A percentile compares a stretch with the other conserved stretches of the same genome.
Conservation (phyloP, 2,329 filamentous ascomycete species). For the Tolypocladium tropicale region DNA sequence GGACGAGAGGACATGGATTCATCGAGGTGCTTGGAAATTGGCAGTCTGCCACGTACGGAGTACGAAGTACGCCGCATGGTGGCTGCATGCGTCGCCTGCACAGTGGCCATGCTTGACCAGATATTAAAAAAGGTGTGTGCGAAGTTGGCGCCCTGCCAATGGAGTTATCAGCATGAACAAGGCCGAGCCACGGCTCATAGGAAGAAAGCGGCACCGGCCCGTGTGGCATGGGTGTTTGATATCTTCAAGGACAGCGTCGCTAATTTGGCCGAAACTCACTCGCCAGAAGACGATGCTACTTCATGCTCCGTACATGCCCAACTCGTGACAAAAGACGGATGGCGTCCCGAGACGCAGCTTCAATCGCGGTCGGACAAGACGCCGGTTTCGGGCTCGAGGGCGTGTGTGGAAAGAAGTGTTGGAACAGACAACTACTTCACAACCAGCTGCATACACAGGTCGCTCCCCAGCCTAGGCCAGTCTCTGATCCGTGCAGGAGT, state of each 20-base stretch:
- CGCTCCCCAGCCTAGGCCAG: background rate
- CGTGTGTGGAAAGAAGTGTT: background rate
- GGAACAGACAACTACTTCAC: background rate
- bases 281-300: background rate
- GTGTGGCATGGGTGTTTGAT: background rate
- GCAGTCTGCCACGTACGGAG: background rate
- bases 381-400: background rate
- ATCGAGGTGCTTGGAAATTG: background rate
- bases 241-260: background rate
- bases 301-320: no score
- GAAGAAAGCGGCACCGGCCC: background rate
- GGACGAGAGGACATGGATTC: background rate
- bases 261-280: background rate
- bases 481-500: background rate
- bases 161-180: background rate
- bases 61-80: no score
- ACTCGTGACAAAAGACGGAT: background rate
- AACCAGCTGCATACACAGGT: background rate
- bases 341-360: background rate
- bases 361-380: background rate
- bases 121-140: background rate
- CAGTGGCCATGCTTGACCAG: no score
- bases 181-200: background rate
- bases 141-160: background rate
- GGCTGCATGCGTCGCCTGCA: background rate